Conservation (phyloP, 345 rosid species). For the Eucalyptus guilfoylei region DNA sequence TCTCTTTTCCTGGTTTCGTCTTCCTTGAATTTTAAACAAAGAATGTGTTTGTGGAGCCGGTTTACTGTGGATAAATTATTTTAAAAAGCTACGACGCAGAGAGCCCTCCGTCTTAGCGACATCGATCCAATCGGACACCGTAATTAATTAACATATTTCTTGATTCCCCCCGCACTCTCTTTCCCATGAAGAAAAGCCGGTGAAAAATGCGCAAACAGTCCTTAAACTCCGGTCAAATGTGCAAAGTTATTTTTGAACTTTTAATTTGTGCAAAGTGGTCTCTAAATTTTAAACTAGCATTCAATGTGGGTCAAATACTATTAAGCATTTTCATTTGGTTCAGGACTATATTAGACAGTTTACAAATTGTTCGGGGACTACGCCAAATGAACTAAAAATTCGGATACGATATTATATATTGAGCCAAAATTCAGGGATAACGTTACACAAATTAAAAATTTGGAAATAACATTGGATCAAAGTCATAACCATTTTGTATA, state of each 20-base stretch:
- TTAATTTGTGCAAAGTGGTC: neutral
- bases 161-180: neutral
- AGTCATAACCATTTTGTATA: neutral
- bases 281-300: rapidly evolving
- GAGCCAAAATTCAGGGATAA: rapidly evolving
- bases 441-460: rapidly evolving
- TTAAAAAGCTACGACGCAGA: neutral
- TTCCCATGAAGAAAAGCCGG: neutral
- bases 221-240: rapidly evolving
- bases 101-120: neutral
- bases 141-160: neutral
- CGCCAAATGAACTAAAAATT: rapidly evolving
- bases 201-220: neutral
- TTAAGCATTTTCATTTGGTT: neutral
- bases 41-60: neutral
- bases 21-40: neutral
- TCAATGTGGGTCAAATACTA: no score
- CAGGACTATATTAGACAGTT: rapidly evolving
- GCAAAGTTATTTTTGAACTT: neutral
- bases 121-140: neutral
- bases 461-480: rapidly evolving
- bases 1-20: neutral
- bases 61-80: neutral
- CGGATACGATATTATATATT: rapidly evolving
- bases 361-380: rapidly evolving